Evolutionary conservation across 257 asterid species (phyloP), one percentile per base, ranked within the genome.

Genomic region (Penstemon barbatus): DNA sequence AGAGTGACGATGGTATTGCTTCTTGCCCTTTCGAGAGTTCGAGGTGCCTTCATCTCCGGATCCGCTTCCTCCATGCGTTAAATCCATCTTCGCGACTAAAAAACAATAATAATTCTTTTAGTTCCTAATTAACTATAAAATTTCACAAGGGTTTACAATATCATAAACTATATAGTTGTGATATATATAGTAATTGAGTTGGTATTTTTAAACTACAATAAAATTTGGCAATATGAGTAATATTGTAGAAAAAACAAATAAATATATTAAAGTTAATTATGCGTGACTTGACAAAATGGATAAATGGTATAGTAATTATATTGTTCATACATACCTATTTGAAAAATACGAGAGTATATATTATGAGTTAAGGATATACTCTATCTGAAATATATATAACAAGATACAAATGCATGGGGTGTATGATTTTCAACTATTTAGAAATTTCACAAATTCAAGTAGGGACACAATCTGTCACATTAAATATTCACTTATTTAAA

Each of bases 1-100:
- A 8, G 90, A 74, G 70, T 85, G 95, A 40, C 95, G 87, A 60
- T 85, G 90, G 13, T 67, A 83, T 5, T 68, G 83, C 76, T 76
- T 84, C 78, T 80, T 80, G 11, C 83, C 82, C 75, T 65, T 79
- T 9, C 58, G 66, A 4, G 83, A 63, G 69, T 67, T 76, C 45
- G 73, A 73, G 6, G 63, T 63, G 70, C 78, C 88, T 53, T 83
- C 91, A 53, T 74, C 86, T 8, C 75, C 82, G 19, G 82, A 82
- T 71, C 82, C 85, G 69, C 45, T 75, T 68, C 81, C 81, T 65
- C 79, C 81, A 58, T 54, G 33, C 19, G 72, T 61, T 7, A 73
- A 81, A 42, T 76, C 71, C 86, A 87, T 85, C 64, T 68, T 70
- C 63, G 71, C 9, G 42, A 33, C 66, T 69, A 50, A 53, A 66